Percentiles rank a stretch among this genome's conserved stretches.
Conservation (phyloP, 495 filamentous ascomycete species). For the Penicillium lividum region DNA sequence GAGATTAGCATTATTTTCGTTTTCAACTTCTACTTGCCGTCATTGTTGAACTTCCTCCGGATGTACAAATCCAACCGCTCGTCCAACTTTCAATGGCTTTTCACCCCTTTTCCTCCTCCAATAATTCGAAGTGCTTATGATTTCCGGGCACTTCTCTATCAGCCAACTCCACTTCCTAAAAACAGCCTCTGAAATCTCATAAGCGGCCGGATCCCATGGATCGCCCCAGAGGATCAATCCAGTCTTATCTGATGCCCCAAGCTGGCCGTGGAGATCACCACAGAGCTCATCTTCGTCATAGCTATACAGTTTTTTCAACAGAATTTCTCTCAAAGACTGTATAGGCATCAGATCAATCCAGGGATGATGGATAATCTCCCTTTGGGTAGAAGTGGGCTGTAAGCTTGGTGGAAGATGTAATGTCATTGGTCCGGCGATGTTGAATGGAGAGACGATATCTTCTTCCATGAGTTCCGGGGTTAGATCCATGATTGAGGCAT, state of each 20-base stretch:
- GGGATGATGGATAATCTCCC: conserved; percentile 26
- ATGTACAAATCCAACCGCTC: background rate
- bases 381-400: conserved; percentile 20
- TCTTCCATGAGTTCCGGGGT: conserved; percentile 19
- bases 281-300: conserved; percentile 28
- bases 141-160: conserved; percentile 19
- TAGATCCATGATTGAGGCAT: conserved; percentile 22
- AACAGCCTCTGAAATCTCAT: conserved; percentile 22
- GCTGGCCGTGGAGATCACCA: conserved; percentile 19
- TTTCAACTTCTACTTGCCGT: background rate
- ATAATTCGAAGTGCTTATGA: conserved; percentile 24
- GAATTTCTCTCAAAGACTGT: conserved; percentile 16
- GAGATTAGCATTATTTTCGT: background rate
- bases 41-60: background rate
- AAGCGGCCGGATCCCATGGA: conserved; percentile 26
- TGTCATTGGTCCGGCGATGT: conserved; percentile 17
- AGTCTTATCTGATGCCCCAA: conserved; percentile 4
- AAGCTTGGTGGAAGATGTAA: conserved; percentile 23
- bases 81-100: conserved; percentile 13
- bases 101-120: conserved; percentile 27
- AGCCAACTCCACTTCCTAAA: conserved; percentile 24
- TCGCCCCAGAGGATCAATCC: conserved; percentile 29
- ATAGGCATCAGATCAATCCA: conserved; percentile 31
- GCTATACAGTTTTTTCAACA: conserved; percentile 5
- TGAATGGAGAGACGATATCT: conserved; percentile 26